These are phyloP conservation scores for Pythium biforme DNA, from an alignment of 352 stramenopile genomes.

Conservation along the genomic window DNA sequence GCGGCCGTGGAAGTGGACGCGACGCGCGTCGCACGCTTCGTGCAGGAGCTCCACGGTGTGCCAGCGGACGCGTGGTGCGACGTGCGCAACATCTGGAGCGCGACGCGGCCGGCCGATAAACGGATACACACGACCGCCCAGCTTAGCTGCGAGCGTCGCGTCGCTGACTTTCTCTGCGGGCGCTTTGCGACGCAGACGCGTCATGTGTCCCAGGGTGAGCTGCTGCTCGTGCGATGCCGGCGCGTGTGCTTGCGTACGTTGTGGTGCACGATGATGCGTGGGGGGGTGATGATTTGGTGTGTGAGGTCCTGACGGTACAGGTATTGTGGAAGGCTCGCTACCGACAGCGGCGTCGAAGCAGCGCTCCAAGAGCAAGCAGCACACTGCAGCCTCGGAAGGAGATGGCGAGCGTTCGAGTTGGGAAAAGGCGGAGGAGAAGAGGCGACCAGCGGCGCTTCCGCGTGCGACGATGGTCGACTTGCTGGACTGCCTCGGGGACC, in stretches of 20 bases:
- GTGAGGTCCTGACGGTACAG: neutral
- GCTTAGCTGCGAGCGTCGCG: slow-evolving; percentile 41
- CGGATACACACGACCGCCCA: slow-evolving; percentile 18
- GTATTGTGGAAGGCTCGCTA: neutral
- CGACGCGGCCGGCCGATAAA: neutral
- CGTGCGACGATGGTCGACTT: slow-evolving; percentile 50
- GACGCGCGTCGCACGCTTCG: slow-evolving; percentile 35
- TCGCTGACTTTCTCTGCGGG: slow-evolving; percentile 61
- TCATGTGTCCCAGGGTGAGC: slow-evolving; percentile 48
- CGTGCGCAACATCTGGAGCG: slow-evolving; percentile 33
- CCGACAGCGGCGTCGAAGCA: neutral
- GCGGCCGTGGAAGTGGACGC: slow-evolving; percentile 33
- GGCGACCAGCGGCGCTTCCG: slow-evolving; percentile 1
- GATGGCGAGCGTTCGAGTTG: no score
- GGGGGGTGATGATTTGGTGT: no score
- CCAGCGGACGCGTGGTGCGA: slow-evolving; percentile 51
- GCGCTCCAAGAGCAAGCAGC: neutral
- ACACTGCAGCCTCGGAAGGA: no score
- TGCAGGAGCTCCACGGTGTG: slow-evolving; percentile 49
- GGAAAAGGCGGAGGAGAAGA: neutral
- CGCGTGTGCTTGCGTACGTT: slow-evolving; percentile 31
- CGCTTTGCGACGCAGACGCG: slow-evolving; percentile 46
- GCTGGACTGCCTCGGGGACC: slow-evolving; percentile 61
- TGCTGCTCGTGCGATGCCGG: slow-evolving; percentile 51
- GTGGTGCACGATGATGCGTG: no score